Percentiles rank a stretch among this genome's conserved stretches.
These are phyloP conservation scores for Rhodotorula graminis DNA, from an alignment of 768 basidiomycete genomes.

Conservation along the genomic window DNA sequence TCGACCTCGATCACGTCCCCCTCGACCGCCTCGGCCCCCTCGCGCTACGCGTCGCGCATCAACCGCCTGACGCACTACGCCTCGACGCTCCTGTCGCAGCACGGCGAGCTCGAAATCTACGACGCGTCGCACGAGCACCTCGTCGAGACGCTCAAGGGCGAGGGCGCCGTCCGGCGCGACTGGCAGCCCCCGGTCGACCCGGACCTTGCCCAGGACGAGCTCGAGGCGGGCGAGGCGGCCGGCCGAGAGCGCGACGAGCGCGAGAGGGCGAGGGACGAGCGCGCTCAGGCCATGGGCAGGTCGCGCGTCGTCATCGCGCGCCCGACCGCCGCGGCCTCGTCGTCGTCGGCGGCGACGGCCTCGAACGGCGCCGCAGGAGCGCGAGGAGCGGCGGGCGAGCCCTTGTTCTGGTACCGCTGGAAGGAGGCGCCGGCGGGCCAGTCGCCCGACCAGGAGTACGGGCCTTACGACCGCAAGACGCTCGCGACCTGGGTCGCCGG, in stretches of 20 bases:
- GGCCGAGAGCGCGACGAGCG: conserved; percentile 52
- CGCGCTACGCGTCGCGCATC: conserved; percentile 50
- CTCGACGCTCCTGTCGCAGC: conserved; percentile 70
- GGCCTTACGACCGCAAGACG: conserved; percentile 74
- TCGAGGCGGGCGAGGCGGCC: not conserved
- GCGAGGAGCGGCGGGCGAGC: not conserved
- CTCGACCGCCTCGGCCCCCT: conserved; percentile 17
- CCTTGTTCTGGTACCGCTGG: conserved; percentile 74
- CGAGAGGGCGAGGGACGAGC: conserved; percentile 7
- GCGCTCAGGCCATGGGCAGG: not conserved
- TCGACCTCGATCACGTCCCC: conserved; percentile 10
- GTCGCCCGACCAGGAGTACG: conserved; percentile 57
- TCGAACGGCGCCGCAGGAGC: not conserved
- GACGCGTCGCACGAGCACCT: conserved; percentile 79
- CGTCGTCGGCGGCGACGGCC: not conserved
- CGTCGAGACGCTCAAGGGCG: conserved; percentile 66
- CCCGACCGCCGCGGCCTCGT: not conserved
- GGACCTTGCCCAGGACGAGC: conserved; percentile 5
- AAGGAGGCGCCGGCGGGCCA: conserved; percentile 49
- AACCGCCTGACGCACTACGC: conserved; percentile 78
- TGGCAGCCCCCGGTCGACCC: conserved; percentile 71
- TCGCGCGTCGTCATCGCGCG: conserved; percentile 26
- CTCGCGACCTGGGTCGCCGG: conserved; percentile 75
- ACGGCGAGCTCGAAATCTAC: conserved; percentile 81
- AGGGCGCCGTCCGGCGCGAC: conserved; percentile 61